phyloP scores from a whole-genome alignment of 768 basidiomycete genomes.

The Tricholoma bakamatsutake region DNA sequence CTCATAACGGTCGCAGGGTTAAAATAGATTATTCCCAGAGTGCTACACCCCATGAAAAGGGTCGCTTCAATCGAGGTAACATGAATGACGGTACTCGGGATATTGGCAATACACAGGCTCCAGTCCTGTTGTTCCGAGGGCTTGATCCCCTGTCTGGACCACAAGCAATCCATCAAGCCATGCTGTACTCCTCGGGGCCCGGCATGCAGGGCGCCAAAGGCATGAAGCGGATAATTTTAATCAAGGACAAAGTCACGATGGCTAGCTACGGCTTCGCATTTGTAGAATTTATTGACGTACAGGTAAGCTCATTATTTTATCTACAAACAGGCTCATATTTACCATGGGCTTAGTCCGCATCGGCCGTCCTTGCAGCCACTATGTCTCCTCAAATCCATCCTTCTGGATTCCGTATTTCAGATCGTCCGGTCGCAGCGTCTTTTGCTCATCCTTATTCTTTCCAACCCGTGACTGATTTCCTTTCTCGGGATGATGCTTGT shows the following conservation, averaged over 20 bases:
- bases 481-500: slow-evolving; percentile 73
- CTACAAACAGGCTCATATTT: not conserved
- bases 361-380: slow-evolving; percentile 73
- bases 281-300: slow-evolving; percentile 82
- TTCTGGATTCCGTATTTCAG: slow-evolving; percentile 89
- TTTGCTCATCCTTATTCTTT: slow-evolving; percentile 93
- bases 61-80: slow-evolving; percentile 52
- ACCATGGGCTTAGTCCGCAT: slow-evolving; percentile 57
- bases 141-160: slow-evolving; percentile 85
- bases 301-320: slow-evolving; percentile 42
- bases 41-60: slow-evolving; percentile 64
- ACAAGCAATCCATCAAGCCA: slow-evolving; percentile 79
- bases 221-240: slow-evolving; percentile 81
- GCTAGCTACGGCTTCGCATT: slow-evolving; percentile 93
- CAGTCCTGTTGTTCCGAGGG: slow-evolving; percentile 85
- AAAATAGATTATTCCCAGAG: slow-evolving; percentile 96
- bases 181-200: slow-evolving; percentile 76
- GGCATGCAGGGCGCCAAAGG: slow-evolving; percentile 77
- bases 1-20: slow-evolving; percentile 78
- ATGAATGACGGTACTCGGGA: slow-evolving; percentile 93
- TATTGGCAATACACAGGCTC: slow-evolving; percentile 80
- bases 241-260: slow-evolving; percentile 84
- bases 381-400: slow-evolving; percentile 88
- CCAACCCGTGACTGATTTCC: slow-evolving; percentile 69
- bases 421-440: slow-evolving; percentile 83